Evolutionary conservation across 1,139 yeast species (phyloP).

Genomic region (Blastobotrys persicus): DNA sequence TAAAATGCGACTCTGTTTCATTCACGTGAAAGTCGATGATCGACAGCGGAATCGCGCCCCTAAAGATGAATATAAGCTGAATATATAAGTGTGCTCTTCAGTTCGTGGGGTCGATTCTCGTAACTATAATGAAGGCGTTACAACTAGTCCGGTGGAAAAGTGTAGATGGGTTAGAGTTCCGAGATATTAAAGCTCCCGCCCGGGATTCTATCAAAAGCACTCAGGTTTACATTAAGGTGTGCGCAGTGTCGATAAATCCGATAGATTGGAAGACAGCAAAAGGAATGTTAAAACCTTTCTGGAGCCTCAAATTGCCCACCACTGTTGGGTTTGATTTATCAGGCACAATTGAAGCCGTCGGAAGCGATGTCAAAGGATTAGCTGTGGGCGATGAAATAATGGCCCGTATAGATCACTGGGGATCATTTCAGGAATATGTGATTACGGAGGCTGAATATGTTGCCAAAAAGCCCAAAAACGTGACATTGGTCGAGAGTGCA

Average conservation of each 20-base stretch:
- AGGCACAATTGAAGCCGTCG: slow-evolving; percentile 59
- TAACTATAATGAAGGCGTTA: slow-evolving; percentile 6
- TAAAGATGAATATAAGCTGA: too few relatives aligned
- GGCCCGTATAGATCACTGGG: slow-evolving; percentile 44
- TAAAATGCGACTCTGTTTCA: too few relatives aligned
- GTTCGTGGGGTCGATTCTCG: too few relatives aligned
- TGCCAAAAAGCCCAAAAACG: slow-evolving; percentile 11
- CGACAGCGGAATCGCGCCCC: too few relatives aligned
- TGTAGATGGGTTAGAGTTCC: background rate
- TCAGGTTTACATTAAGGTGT: slow-evolving; percentile 52
- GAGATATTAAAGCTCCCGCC: background rate
- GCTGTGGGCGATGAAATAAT: slow-evolving; percentile 55
- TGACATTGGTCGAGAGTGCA: slow-evolving; percentile 17
- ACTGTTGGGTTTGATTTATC: slow-evolving; percentile 47
- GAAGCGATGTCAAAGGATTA: slow-evolving; percentile 51
- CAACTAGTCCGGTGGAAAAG: background rate
- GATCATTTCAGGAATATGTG: slow-evolving; percentile 60
- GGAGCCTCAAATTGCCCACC: slow-evolving; percentile 39
- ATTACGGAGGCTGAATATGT: slow-evolving; percentile 22
- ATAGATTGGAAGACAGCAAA: slow-evolving; percentile 59
- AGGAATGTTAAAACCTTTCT: slow-evolving; percentile 37
- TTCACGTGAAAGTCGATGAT: too few relatives aligned
- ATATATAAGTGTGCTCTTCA: too few relatives aligned
- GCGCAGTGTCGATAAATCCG: slow-evolving; percentile 66
- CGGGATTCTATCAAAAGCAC: slow-evolving; percentile 30